Evolutionary conservation across 495 filamentous ascomycete species (phyloP).

Genomic region (Talaromyces liani): DNA sequence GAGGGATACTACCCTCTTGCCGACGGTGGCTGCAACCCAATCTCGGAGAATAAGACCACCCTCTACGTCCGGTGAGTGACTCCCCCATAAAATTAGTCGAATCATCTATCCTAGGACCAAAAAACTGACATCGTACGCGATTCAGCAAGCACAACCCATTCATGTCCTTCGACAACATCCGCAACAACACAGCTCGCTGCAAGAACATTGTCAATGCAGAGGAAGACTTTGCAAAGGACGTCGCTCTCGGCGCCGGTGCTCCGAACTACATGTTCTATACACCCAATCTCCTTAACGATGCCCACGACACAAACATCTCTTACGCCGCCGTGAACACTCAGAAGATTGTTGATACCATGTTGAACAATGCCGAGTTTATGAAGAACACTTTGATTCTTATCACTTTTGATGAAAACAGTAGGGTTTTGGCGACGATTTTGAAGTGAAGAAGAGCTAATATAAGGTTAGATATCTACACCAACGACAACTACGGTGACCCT

Average conservation of each 20-base stretch:
- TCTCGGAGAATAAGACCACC: slow-evolving; percentile 6
- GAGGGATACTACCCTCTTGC: slow-evolving; percentile 11
- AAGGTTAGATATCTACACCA: slow-evolving; percentile 19
- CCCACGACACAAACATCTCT: slow-evolving; percentile 13
- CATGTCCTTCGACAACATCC: slow-evolving; percentile 15
- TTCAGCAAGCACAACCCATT: slow-evolving; percentile 12
- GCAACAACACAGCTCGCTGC: slow-evolving; percentile 11
- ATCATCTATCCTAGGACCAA: too few species aligned
- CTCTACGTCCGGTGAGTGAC: slow-evolving; percentile 11
- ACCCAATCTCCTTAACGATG: slow-evolving; percentile 8
- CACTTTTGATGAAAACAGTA: slow-evolving; percentile 31
- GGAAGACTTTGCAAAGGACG: slow-evolving; percentile 9
- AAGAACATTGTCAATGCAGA: slow-evolving; percentile 14
- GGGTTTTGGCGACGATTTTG: too few species aligned
- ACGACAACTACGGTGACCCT: slow-evolving; percentile 16
- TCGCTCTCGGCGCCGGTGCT: slow-evolving; percentile 8
- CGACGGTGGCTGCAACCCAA: slow-evolving; percentile 11
- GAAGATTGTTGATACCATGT: slow-evolving; percentile 25
- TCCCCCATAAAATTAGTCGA: background rate
- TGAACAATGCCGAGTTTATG: slow-evolving; percentile 29
- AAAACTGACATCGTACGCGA: too few species aligned
- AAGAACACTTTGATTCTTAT: slow-evolving; percentile 35
- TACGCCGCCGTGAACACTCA: slow-evolving; percentile 5
- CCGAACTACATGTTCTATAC: slow-evolving; percentile 12
- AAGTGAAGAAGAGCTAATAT: too few species aligned